A percentile compares a stretch with the other conserved stretches of the same genome.
Conservation (phyloP, 371 early-diverging fungal species). For the Synchytrium microbalum region DNA sequence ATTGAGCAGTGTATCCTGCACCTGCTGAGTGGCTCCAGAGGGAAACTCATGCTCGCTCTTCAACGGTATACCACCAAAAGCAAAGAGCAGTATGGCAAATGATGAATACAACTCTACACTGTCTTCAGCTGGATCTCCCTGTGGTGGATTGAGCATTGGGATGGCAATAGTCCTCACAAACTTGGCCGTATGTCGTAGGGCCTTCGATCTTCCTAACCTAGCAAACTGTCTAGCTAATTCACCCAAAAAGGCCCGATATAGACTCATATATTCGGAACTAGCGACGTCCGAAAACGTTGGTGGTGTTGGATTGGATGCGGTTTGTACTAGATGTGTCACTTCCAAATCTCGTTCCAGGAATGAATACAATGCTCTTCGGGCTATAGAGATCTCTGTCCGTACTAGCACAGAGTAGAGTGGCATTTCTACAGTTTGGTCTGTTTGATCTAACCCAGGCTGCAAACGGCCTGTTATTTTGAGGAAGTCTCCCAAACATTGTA, state of each 20-base stretch:
- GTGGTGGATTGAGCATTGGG: slow-evolving; percentile 32
- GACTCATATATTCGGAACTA: slow-evolving; percentile 21
- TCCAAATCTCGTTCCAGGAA: slow-evolving; percentile 30
- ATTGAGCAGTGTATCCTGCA: slow-evolving; percentile 25
- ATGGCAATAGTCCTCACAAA: slow-evolving; percentile 27
- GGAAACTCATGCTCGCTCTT: not conserved
- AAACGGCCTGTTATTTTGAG: slow-evolving; percentile 31
- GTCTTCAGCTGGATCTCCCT: slow-evolving; percentile 11
- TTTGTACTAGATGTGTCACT: slow-evolving; percentile 23
- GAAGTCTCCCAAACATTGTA: slow-evolving; percentile 28
- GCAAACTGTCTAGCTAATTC: slow-evolving; percentile 32
- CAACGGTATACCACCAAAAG: slow-evolving; percentile 21
- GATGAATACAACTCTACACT: slow-evolving; percentile 17
- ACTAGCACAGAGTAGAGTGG: slow-evolving; percentile 8
- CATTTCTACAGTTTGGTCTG: not conserved
- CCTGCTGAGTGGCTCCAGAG: slow-evolving; percentile 10
- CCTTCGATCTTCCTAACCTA: slow-evolving; percentile 31
- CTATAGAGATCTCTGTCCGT: slow-evolving; percentile 13
- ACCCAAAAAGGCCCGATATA: slow-evolving; percentile 33
- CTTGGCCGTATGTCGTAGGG: slow-evolving; percentile 34
- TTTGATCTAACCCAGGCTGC: slow-evolving; percentile 19
- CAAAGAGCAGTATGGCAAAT: slow-evolving; percentile 20
- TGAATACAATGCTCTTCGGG: slow-evolving; percentile 26
- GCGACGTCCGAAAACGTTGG: slow-evolving; percentile 28
- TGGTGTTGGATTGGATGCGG: slow-evolving; percentile 18